These are phyloP conservation scores for Cyclostephanos tholiformis DNA, from an alignment of 108 stramenopile species.

Conservation along the genomic window DNA sequence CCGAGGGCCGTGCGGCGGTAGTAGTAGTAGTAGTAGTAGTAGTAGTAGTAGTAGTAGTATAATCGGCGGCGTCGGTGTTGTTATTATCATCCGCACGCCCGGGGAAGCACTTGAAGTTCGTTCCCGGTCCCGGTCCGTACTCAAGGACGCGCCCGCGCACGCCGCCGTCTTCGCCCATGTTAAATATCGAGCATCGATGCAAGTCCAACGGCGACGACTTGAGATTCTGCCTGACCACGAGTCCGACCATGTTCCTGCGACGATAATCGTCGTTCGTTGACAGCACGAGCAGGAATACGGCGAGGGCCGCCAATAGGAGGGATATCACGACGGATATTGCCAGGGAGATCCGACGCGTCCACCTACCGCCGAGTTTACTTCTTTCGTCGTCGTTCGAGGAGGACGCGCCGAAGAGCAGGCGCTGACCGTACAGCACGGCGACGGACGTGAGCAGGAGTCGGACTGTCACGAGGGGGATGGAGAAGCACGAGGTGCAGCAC, in stretches of 20 bases:
- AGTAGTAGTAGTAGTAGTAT: too few species aligned
- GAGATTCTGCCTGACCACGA: constrained; percentile 30
- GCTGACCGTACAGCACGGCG: constrained; percentile 37
- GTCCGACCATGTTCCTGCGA: constrained; percentile 24
- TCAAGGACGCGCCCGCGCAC: constrained; percentile 45
- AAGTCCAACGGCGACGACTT: constrained; percentile 29
- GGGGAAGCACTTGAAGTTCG: constrained; percentile 54
- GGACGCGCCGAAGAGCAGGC: constrained; percentile 21
- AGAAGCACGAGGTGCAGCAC: constrained; percentile 30
- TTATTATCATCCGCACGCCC: constrained; percentile 24
- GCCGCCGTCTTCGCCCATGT: constrained; percentile 22
- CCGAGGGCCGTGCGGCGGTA: too few species aligned
- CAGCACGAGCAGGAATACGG: constrained; percentile 26
- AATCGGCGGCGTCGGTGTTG: too few species aligned
- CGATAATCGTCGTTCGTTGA: constrained; percentile 26
- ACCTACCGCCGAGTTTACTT: constrained; percentile 34
- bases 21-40: too few species aligned
- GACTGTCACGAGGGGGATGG: constrained; percentile 33
- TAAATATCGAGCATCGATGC: constrained; percentile 32
- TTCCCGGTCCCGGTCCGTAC: constrained; percentile 61
- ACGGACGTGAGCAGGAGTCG: constrained; percentile 35
- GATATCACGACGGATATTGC: constrained; percentile 14
- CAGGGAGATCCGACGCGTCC: constrained; percentile 33
- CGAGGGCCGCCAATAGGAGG: constrained; percentile 18
- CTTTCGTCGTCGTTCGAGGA: constrained; percentile 5